Evolutionary conservation across 306 rosid species (phyloP).

Genomic region (Cucurbita argyrosperma): DNA sequence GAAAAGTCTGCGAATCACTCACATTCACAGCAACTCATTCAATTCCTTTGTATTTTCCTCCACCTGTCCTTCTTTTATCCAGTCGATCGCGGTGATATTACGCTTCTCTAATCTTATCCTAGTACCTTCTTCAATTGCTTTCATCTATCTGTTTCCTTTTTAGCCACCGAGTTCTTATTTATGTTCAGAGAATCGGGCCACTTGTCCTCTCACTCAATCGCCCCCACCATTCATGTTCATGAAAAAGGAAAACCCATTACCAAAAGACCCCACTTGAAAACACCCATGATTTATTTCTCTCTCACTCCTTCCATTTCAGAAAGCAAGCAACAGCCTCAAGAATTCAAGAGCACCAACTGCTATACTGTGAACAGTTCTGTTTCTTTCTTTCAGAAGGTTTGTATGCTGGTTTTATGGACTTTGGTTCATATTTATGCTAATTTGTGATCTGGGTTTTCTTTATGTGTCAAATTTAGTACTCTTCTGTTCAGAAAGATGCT

Average conservation of each 20-base stretch:
- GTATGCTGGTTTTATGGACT: background rate
- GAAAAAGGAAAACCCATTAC: background rate
- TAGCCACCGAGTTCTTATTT: background rate
- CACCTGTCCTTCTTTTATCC: background rate
- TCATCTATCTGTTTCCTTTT: background rate
- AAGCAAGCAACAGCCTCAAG: background rate
- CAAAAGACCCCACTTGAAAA: background rate
- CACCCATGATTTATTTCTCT: background rate
- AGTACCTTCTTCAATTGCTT: background rate
- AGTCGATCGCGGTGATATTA: background rate
- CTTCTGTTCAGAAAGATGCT: background rate
- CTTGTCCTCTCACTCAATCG: background rate
- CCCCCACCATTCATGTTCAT: conserved; percentile 1
- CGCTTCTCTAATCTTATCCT: background rate
- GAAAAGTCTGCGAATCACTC: background rate
- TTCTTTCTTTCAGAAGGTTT: conserved; percentile 6
- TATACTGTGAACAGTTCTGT: background rate
- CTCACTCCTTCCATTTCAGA: background rate
- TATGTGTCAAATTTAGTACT: background rate
- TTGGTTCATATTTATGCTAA: background rate
- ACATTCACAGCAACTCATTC: background rate
- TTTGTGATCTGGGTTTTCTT: conserved; percentile 1
- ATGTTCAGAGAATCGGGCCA: background rate
- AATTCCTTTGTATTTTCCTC: background rate
- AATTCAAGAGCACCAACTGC: background rate